Evolutionary conservation across 768 basidiomycete genomes (phyloP), one percentile per base, ranked within the genome.

Genomic region (Steccherinum ochraceum): DNA sequence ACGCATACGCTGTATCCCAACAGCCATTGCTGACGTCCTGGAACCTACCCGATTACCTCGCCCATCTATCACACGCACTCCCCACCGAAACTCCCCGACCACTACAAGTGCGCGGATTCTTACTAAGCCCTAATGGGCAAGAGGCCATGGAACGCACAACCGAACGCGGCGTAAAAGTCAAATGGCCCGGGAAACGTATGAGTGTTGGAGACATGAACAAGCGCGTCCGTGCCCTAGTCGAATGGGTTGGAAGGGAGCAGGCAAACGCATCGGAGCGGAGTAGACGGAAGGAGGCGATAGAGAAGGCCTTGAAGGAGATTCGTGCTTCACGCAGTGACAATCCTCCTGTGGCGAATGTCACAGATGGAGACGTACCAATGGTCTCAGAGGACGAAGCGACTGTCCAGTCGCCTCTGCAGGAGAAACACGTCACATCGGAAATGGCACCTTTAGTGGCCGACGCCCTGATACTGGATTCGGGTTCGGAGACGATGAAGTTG

Each of bases 121-220:
- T 73, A 12, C 55, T 71, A 7, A 69, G 68, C 43, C 60, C 65
- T 13, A 70, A 66, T 1, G 69, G 76, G 39, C 74, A 76, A 35
- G 82, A 79, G 47, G 78, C 78, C 48, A 58, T 74, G n/a, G 84
- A 85, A 50, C 72, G 74, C 57, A 81, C 77, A 7, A 73, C 77
- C 64, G 85, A 91, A 62, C 74, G 89, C 44, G 88, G 88, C 7
- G 87, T 90, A 12, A 86, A 90, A 66, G 86, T 96, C 51, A 87
- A 90, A 60, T 98, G 91, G 86, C 95, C 94, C 1, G 82, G 83
- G 57, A 93, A 94, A 69, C 79, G 95, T 47, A 93, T 85, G 80
- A 96, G 93, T 58, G 86, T 95, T n/a, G 87, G 84, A 18, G 95
- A 97, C 65, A 95, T 98, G 92, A 89, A 92, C 67, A 96, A 96